phyloP scores from a whole-genome alignment of 805 yeast genomes.

The Kuraishia hungarica region DNA sequence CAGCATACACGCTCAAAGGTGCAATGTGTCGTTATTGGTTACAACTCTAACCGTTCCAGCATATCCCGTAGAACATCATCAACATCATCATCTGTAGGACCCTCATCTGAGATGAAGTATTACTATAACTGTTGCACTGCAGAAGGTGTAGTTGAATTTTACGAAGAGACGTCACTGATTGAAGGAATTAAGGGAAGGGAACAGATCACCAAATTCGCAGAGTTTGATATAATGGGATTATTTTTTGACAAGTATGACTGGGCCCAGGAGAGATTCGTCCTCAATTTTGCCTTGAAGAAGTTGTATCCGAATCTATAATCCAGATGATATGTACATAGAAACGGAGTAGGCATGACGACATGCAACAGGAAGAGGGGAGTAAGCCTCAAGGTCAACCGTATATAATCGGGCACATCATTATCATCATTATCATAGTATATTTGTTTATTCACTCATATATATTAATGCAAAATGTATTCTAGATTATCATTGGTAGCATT shows the following conservation, averaged over 20 bases:
- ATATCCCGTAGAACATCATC: background rate
- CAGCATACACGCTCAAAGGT: background rate
- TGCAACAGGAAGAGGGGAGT: too few relatives aligned
- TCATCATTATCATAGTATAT: too few relatives aligned
- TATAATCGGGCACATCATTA: too few relatives aligned
- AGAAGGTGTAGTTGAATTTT: conserved; percentile 2
- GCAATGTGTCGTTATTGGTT: background rate
- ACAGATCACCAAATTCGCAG: background rate
- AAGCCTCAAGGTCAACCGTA: too few relatives aligned
- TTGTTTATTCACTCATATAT: too few relatives aligned
- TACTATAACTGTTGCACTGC: conserved; percentile 3
- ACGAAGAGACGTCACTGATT: conserved; percentile 1
- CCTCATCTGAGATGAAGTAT: background rate
- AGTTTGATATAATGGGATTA: conserved; percentile 3
- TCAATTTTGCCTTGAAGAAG: background rate
- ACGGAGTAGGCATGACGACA: too few relatives aligned
- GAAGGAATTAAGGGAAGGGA: background rate
- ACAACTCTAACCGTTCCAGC: background rate
- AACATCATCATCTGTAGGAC: background rate
- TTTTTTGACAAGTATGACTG: conserved; percentile 4
- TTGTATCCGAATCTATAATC: background rate
- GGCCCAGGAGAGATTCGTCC: background rate
- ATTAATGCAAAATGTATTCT: too few relatives aligned
- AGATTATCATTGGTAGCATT: too few relatives aligned
- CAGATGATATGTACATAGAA: too few relatives aligned